Evolutionary conservation across 345 rosid species (phyloP), one percentile per base, ranked within the genome.

Genomic region (Lepidium aucheri): DNA sequence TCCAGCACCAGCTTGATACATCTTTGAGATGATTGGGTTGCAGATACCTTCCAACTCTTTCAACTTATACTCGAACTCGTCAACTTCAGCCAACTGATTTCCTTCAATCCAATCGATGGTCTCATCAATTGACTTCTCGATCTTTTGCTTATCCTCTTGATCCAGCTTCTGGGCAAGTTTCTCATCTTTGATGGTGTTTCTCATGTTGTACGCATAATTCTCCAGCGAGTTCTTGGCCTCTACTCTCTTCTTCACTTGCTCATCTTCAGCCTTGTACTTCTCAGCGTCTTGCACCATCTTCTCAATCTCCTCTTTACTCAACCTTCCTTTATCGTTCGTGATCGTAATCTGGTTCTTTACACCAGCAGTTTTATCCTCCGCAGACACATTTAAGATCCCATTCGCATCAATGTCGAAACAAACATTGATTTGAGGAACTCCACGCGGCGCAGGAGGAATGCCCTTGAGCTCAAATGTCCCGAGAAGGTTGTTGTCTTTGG

Each of bases 361-460:
- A 14, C 84, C 82, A 3, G 84, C 82, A 1, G 82, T 80, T 17
- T 77, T 78, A 14, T 80, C 79, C 56, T 80, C 84, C 0, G 84
- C 78, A 0, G 65, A 65, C 8, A 80, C 84, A 5, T 80, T 80
- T 20, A 80, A 43, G 15, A 80, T 80, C 18, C 83, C 83, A 16
- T 80, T 77, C 4, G 83, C 81, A 0, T 80, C 81, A 0, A 77
- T 80, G 36, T 80, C 81, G 2, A 77, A 77, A 16, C 69, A 52
- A 24, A 80, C 83, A 44, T 77, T 80, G 68, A 80, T 67, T 9
- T 80, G 81, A 15, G 83, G 83, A 9, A 77, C 81, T 18, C 84
- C 82, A 55, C 84, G 80, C 0, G 84, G 80, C 0, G 82, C 82
- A 7, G 74, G 82, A 70, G 84, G 82, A 20, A 80, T 78, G 8